Evolutionary conservation across 805 yeast species (phyloP).

Genomic region (Lipomyces spencermartinsiae): DNA sequence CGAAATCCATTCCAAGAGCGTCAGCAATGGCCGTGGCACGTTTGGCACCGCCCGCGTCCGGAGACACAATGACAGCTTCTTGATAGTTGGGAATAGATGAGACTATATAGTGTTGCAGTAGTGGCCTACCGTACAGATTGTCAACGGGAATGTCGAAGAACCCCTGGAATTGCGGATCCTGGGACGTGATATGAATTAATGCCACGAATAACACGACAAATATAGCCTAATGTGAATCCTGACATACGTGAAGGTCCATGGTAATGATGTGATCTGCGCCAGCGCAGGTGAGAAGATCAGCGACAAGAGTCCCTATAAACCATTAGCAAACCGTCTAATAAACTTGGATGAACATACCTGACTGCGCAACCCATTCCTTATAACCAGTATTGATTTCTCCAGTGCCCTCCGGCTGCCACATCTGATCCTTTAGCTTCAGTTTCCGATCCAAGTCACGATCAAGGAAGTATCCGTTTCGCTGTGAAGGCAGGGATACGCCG

Average conservation of each 20-base stretch:
- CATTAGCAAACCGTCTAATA: neutral
- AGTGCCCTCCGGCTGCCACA: constrained; percentile 33
- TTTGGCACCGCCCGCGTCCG: constrained; percentile 99
- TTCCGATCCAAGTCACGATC: constrained; percentile 29
- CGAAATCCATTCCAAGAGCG: constrained; percentile 83
- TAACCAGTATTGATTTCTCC: constrained; percentile 63
- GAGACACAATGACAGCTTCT: constrained; percentile 91
- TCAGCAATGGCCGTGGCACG: constrained; percentile 96
- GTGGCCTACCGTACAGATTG: constrained; percentile 86
- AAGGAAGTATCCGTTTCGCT: constrained; percentile 15
- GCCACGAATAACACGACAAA: neutral
- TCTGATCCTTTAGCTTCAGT: constrained; percentile 10
- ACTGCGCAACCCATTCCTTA: constrained; percentile 94
- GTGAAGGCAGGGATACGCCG: constrained; percentile 23
- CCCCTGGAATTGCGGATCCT: constrained; percentile 96
- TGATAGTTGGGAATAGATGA: constrained; percentile 78
- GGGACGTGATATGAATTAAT: neutral
- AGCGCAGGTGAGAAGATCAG: constrained; percentile 83
- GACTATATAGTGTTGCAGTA: constrained; percentile 82
- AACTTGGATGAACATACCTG: constrained; percentile 51
- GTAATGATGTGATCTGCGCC: constrained; percentile 98
- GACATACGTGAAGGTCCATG: constrained; percentile 79
- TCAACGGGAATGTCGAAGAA: constrained; percentile 96
- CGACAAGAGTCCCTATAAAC: constrained; percentile 70
- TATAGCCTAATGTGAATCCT: neutral